These are phyloP conservation scores for Pseudogymnoascus sp. DNA, from an alignment of 2,329 filamentous ascomycete genomes.

Conservation along the genomic window DNA sequence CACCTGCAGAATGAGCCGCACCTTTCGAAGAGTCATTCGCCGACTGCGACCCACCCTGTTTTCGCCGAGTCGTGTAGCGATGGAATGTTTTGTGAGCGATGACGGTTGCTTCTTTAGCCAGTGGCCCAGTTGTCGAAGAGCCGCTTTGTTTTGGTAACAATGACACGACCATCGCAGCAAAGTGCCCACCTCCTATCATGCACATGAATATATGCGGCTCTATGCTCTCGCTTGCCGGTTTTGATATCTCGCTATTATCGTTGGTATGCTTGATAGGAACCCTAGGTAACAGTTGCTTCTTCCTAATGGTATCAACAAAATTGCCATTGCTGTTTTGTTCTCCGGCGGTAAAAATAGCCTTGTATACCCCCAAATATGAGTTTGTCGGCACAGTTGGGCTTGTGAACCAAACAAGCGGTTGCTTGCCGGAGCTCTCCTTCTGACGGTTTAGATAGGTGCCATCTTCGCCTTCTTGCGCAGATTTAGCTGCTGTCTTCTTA, in stretches of 20 bases:
- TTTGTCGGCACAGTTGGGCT: slow-evolving; percentile 69
- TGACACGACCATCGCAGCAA: slow-evolving; percentile 92
- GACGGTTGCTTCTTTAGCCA: slow-evolving; percentile 80
- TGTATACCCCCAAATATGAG: slow-evolving; percentile 78
- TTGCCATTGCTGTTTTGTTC: slow-evolving; percentile 60
- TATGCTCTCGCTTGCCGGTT: slow-evolving; percentile 50
- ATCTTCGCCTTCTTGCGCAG: slow-evolving; percentile 42
- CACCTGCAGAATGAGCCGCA: slow-evolving; percentile 86
- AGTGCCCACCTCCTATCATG: slow-evolving; percentile 98
- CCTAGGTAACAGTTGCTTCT: slow-evolving; percentile 68
- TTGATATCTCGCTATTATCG: slow-evolving; percentile 50
- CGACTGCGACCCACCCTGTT: slow-evolving; percentile 92
- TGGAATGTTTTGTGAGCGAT: slow-evolving; percentile 97
- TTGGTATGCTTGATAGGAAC: slow-evolving; percentile 39
- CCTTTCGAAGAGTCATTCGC: slow-evolving; percentile 93
- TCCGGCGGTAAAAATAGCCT: slow-evolving; percentile 65
- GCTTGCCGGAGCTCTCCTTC: slow-evolving; percentile 53
- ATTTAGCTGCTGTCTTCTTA: slow-evolving; percentile 74
- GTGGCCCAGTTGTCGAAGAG: slow-evolving; percentile 54
- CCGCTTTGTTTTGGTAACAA: slow-evolving; percentile 73
- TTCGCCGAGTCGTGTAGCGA: slow-evolving; percentile 88
- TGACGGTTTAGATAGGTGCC: slow-evolving; percentile 40
- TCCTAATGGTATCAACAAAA: slow-evolving; percentile 61
- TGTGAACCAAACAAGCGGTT: slow-evolving; percentile 78
- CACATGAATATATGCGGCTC: slow-evolving; percentile 89